Percentiles rank a stretch among this genome's conserved stretches.
phyloP scores from a whole-genome alignment of 164 flowering plant genomes.

The Pachysandra terminalis region DNA sequence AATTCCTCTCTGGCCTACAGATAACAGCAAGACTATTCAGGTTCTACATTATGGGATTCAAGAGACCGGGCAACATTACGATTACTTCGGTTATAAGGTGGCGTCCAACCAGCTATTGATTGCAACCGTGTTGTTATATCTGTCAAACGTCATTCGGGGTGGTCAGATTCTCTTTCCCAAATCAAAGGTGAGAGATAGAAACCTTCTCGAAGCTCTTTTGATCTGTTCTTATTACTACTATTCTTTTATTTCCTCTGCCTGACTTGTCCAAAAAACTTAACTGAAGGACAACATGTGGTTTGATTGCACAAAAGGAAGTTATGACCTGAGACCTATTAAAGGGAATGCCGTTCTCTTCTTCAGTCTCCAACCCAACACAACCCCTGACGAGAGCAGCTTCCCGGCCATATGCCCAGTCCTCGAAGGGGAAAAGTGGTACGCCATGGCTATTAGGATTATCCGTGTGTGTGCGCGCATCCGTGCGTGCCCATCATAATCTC shows the following conservation, averaged over 20 bases:
- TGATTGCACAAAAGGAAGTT: conserved; percentile 35
- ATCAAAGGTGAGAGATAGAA: conserved; percentile 50
- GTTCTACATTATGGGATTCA: conserved; percentile 46
- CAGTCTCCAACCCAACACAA: conserved; percentile 47
- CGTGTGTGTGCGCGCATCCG: too few species aligned
- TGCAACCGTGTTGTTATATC: conserved; percentile 71
- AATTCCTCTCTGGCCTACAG: conserved; percentile 29
- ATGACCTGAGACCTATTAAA: conserved; percentile 49
- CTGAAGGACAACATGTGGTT: conserved; percentile 38
- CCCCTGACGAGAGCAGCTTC: conserved; percentile 58
- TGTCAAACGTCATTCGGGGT: conserved; percentile 64
- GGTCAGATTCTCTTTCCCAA: conserved; percentile 68
- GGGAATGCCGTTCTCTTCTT: conserved; percentile 87
- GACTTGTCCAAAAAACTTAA: conserved; percentile 28
- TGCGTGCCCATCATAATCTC: too few species aligned
- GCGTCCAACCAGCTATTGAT: conserved; percentile 36
- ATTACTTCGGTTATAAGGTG: conserved; percentile 36
- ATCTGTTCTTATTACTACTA: too few species aligned
- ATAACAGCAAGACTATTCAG: conserved; percentile 47
- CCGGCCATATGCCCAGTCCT: conserved; percentile 71
- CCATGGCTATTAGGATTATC: too few species aligned
- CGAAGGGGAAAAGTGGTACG: conserved; percentile 81
- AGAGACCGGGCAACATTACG: conserved; percentile 29
- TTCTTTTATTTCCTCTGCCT: neutral
- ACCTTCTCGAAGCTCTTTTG: neutral